A percentile compares a stretch with the other conserved stretches of the same genome.
phyloP scores from a whole-genome alignment of 148 eudicot species.

The Camellia japonica region DNA sequence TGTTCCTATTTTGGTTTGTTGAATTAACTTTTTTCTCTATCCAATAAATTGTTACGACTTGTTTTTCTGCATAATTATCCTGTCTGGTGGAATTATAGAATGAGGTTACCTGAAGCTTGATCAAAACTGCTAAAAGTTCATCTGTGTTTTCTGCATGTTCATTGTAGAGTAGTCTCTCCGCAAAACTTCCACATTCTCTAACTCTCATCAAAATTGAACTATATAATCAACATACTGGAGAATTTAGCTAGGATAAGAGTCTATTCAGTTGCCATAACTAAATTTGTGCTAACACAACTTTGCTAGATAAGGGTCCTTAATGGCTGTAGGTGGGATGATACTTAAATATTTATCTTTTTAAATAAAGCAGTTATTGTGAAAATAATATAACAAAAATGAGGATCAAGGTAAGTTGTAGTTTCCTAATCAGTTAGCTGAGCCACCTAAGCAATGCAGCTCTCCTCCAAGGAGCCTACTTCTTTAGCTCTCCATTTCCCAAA shows the following conservation, averaged over 20 bases:
- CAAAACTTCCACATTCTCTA: background rate
- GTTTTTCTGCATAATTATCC: no score
- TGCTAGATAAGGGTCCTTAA: background rate
- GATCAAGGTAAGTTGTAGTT: background rate
- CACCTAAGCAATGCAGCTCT: background rate
- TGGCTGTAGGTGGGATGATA: background rate
- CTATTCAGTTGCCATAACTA: background rate
- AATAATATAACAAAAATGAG: background rate
- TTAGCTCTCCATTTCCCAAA: no score
- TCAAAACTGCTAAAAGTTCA: no score
- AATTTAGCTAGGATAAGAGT: background rate
- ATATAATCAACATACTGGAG: background rate
- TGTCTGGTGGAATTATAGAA: no score
- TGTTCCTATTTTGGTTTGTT: background rate
- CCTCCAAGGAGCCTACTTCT: background rate
- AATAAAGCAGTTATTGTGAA: no score
- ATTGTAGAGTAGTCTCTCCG: background rate
- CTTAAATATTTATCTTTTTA: no score
- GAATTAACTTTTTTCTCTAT: no score
- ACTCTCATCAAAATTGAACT: background rate
- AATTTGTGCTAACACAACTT: background rate
- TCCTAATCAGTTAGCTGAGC: background rate
- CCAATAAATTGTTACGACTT: no score
- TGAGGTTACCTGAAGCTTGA: no score
- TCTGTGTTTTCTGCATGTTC: no score